These are phyloP conservation scores for Farysia itapuensis DNA, from an alignment of 1,284 basidiomycete species.

Conservation along the genomic window DNA sequence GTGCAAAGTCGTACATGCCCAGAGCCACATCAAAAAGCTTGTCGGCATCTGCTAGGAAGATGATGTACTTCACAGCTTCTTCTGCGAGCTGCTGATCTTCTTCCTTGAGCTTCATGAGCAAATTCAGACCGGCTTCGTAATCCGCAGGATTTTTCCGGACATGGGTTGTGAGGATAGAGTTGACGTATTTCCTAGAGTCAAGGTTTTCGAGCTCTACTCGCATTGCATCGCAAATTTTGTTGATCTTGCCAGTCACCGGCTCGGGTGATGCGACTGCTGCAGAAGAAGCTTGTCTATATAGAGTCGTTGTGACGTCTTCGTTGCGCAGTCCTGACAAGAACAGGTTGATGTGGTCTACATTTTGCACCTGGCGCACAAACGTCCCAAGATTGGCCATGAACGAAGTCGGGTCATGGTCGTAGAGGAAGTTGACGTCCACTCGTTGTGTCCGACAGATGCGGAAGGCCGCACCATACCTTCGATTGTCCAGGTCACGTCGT, in stretches of 20 bases:
- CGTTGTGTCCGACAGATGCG: slow-evolving; percentile 88
- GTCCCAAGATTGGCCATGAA: slow-evolving; percentile 66
- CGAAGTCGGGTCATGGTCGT: slow-evolving; percentile 72
- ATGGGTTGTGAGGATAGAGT: slow-evolving; percentile 86
- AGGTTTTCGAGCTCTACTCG: slow-evolving; percentile 71
- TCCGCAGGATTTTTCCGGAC: slow-evolving; percentile 90
- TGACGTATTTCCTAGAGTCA: slow-evolving; percentile 79
- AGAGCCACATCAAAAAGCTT: slow-evolving; percentile 89
- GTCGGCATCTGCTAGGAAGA: slow-evolving; percentile 94
- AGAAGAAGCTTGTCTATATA: slow-evolving; percentile 48
- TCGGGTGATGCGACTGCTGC: slow-evolving; percentile 1
- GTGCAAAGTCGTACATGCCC: slow-evolving; percentile 97
- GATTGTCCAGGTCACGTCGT: slow-evolving; percentile 39
- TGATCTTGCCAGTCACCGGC: slow-evolving; percentile 65
- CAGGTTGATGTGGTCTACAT: slow-evolving; percentile 89
- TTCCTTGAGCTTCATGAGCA: slow-evolving; percentile 80
- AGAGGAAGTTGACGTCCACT: slow-evolving; percentile 83
- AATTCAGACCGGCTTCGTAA: slow-evolving; percentile 77
- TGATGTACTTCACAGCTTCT: slow-evolving; percentile 96
- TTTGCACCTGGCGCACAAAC: slow-evolving; percentile 82
- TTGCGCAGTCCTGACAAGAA: slow-evolving; percentile 75
- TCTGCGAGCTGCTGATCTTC: slow-evolving; percentile 73
- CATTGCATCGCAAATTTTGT: slow-evolving; percentile 77
- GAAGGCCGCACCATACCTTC: slow-evolving; percentile 79
- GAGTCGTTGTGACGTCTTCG: slow-evolving; percentile 60